phyloP scores from a whole-genome alignment of 169 alveolate species.

The Plasmodium inui region DNA sequence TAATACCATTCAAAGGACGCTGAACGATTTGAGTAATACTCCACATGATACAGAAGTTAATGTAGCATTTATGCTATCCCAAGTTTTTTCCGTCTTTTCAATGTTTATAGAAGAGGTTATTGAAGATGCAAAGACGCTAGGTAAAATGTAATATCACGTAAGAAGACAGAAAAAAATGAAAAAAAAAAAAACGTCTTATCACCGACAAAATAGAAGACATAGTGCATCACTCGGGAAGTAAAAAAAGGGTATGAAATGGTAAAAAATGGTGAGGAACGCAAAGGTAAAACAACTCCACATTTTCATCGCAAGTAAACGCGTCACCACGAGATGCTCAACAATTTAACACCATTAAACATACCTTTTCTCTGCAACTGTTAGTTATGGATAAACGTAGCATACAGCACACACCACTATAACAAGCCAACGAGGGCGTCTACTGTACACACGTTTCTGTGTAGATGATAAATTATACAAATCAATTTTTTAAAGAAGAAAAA shows the following conservation, averaged over 20 bases:
- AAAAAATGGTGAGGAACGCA: background rate
- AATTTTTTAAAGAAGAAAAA: background rate
- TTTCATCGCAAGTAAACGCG: background rate
- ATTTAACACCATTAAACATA: background rate
- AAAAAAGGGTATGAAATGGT: background rate
- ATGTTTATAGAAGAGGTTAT: conserved; percentile 7
- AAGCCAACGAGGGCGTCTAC: background rate
- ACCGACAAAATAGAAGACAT: background rate
- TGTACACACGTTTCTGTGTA: background rate
- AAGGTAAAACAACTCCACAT: background rate
- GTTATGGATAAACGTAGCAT: background rate
- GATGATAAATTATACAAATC: background rate
- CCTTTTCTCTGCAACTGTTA: background rate
- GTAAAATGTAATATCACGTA: conserved; percentile 8
- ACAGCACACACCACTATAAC: background rate
- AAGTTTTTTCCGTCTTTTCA: background rate
- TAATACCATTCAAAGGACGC: background rate
- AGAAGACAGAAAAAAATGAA: background rate
- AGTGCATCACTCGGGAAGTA: background rate
- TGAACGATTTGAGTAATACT: background rate
- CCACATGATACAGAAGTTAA: conserved; percentile 13
- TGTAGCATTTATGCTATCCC: background rate
- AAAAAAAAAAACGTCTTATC: background rate
- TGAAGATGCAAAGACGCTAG: conserved; percentile 5
- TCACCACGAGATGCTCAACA: background rate